phyloP scores from a whole-genome alignment of 345 rosid genomes.

The Euphorbia tirucalli region DNA sequence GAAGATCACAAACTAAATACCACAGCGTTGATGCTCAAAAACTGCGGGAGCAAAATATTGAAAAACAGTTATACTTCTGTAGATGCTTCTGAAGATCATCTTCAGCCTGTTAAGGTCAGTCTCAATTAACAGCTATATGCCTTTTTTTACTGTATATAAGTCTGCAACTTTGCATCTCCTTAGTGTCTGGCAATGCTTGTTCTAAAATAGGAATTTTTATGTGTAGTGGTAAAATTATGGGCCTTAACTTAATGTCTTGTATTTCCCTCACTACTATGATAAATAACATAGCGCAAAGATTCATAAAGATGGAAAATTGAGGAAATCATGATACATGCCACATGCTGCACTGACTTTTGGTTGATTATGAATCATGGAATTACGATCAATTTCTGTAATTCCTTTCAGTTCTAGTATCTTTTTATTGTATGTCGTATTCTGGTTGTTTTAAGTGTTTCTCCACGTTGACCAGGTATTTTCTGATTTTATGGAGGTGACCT shows the following conservation, averaged over 20 bases:
- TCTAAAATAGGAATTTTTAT: not conserved
- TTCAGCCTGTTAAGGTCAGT: slow-evolving; percentile 55
- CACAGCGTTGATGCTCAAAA: slow-evolving; percentile 27
- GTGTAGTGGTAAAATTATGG: not conserved
- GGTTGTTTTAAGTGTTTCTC: not conserved
- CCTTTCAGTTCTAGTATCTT: not conserved
- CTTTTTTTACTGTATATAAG: slow-evolving; percentile 4
- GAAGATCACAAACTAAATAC: slow-evolving; percentile 35
- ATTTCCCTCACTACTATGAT: no score
- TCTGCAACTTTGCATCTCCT: not conserved
- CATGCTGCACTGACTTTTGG: not conserved
- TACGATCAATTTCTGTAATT: not conserved
- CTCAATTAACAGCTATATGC: not conserved
- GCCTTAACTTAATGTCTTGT: no score
- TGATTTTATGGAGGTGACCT: not conserved
- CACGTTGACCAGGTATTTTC: not conserved
- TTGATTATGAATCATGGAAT: not conserved
- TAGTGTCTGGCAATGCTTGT: not conserved
- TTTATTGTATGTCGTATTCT: not conserved
- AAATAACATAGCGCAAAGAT: no score
- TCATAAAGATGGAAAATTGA: not conserved
- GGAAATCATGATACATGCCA: not conserved
- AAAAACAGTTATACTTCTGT: slow-evolving; percentile 26
- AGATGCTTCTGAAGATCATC: slow-evolving; percentile 34
- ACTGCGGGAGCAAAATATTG: slow-evolving; percentile 21